These are phyloP conservation scores for Picochlorum sp. DNA, from an alignment of 139 green algal genomes.

Conservation along the genomic window DNA sequence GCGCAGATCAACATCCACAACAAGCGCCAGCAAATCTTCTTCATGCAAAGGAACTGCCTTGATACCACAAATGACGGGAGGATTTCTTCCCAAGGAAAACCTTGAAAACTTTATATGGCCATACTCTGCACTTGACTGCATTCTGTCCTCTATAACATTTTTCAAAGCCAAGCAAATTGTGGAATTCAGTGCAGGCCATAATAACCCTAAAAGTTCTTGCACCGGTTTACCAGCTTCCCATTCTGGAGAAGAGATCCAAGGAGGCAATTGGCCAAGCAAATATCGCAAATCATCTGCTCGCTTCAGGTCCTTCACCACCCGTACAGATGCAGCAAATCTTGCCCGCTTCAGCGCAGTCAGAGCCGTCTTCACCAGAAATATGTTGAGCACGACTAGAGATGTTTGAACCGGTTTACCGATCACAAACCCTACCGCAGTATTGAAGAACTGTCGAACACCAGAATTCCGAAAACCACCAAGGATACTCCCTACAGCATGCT, in stretches of 20 bases:
- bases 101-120: constrained; percentile 15
- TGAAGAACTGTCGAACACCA: background rate
- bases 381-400: constrained; percentile 10
- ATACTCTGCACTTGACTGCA: constrained; percentile 19
- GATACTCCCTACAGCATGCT: too few species aligned
- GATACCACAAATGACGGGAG: constrained; percentile 12
- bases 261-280: constrained; percentile 18
- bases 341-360: constrained; percentile 11
- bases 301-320: constrained; percentile 25
- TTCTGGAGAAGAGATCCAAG: constrained; percentile 24
- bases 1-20: constrained; percentile 27
- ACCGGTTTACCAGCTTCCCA: background rate
- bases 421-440: background rate
- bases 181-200: constrained; percentile 10
- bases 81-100: constrained; percentile 17
- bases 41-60: constrained; percentile 18
- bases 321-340: constrained; percentile 23
- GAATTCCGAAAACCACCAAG: too few species aligned
- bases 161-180: constrained; percentile 22
- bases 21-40: constrained; percentile 21
- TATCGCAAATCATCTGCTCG: constrained; percentile 10
- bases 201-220: background rate
- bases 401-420: constrained; percentile 4
- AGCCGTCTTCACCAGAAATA: constrained; percentile 16
- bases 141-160: constrained; percentile 24